Base-by-base conservation (phyloP, 805 yeast species). In the Wickerhamomyces ciferrii region DNA sequence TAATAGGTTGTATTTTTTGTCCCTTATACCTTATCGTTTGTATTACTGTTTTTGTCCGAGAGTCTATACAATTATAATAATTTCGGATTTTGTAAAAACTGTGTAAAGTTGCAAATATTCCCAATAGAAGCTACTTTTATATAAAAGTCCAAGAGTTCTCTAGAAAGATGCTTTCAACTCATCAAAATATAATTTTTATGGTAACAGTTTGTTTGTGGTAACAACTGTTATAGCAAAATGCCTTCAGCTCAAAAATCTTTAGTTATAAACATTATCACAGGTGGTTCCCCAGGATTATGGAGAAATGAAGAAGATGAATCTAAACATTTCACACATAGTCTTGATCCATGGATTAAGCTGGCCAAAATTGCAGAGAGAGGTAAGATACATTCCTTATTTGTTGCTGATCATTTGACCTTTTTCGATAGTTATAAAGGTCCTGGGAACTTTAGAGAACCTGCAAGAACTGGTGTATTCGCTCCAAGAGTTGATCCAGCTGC, bases 401-500 rank as follows among this genome's bases (percentile, higher is more conserved):
- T 69, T 43, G 74, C 74, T n/a, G 74, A 69, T 56, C 69, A 62
- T 13, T 49, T 68, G 17, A 71, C 70, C 2, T 62, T 66, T 1
- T 69, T 66, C 42, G 74, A 69, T 43, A 69, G 63, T n/a, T 70
- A 67, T 48, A 64, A 69, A 15, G 61, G 59, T 23, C 25, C 25
- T 6, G 25, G 25, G 5, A 55, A 55, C 45, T 52, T 36, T 20
- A 23, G 36, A 13, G 39, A 39, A n/a, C 52, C 49, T 24, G 48
- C 51, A 2, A 52, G 48, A 32, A 49, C 59, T 0, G 69, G 64
- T 8, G 52, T 63, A 14, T 66, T 65, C 41, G 58, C 56, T 51
- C 75, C 75, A 6, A 65, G 67, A 5, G 61, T 56, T 37, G 75
- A 69, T 39, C 75, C 75, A 5, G 57, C 65, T 39, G 64, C 67